These are phyloP conservation scores for Leersia perrieri DNA, from an alignment of 176 grass and related monocot species.

Conservation along the genomic window DNA sequence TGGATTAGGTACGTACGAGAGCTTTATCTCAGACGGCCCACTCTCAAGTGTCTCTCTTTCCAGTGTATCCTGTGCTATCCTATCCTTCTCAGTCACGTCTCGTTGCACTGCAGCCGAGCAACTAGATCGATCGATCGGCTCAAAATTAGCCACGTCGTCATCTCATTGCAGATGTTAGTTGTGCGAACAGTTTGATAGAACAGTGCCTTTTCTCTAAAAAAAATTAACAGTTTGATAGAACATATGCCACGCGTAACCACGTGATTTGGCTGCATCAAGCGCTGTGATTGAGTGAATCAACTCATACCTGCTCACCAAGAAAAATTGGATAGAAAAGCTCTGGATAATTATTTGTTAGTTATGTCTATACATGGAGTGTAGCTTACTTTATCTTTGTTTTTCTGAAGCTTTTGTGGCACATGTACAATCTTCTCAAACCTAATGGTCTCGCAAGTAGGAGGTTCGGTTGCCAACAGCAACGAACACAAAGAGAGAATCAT, in stretches of 20 bases:
- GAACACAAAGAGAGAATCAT: conserved; percentile 16
- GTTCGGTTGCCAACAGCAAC: conserved; percentile 35
- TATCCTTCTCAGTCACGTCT: neutral
- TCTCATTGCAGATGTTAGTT: neutral
- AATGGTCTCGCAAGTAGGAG: conserved; percentile 32
- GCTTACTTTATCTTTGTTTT: neutral
- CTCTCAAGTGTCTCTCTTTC: neutral
- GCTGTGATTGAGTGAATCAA: conserved; percentile 20
- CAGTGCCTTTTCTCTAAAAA: no score
- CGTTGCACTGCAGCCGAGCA: neutral
- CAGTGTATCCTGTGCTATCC: neutral
- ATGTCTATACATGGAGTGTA: neutral
- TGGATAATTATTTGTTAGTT: neutral
- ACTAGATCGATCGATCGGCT: neutral
- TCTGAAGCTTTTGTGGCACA: neutral
- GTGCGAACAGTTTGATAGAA: neutral
- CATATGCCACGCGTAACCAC: neutral
- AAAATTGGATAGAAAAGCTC: neutral
- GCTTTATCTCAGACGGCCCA: neutral
- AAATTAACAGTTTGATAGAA: neutral
- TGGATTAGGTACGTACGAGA: neutral
- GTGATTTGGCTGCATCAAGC: neutral
- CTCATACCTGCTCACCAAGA: conserved; percentile 28
- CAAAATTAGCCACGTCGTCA: neutral
- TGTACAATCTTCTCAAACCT: neutral